Evolutionary conservation across 805 yeast species (phyloP).

Genomic region (Soucietia sequanensis): DNA sequence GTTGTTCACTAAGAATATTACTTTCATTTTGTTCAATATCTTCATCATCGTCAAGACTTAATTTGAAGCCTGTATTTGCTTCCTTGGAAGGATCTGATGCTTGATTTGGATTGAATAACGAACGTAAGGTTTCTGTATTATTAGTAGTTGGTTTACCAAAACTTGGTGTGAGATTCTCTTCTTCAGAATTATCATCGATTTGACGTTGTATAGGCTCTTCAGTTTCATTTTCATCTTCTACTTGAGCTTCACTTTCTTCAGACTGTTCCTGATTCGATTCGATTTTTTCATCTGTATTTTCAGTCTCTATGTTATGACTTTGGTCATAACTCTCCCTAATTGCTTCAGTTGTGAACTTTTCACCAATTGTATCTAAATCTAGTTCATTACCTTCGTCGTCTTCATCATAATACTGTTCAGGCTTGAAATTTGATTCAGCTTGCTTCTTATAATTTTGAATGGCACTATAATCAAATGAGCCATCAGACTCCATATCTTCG

Average conservation of each 20-base stretch:
- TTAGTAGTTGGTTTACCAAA: background rate
- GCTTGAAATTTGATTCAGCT: constrained; percentile 21
- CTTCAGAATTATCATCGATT: too few relatives aligned
- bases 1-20: constrained; percentile 9
- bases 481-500: constrained; percentile 18
- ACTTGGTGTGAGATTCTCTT: constrained; percentile 44
- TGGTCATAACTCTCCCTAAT: constrained; percentile 22
- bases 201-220: constrained; percentile 6
- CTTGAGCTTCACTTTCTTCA: constrained; percentile 4
- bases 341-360: constrained; percentile 27
- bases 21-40: constrained; percentile 5
- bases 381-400: constrained; percentile 42
- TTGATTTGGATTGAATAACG: constrained; percentile 49
- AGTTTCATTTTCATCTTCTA: constrained; percentile 6
- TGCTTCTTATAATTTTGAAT: constrained; percentile 22
- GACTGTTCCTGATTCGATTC: too few relatives aligned
- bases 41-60: constrained; percentile 31
- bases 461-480: constrained; percentile 10
- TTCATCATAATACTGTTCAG: constrained; percentile 36
- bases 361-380: constrained; percentile 28
- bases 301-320: constrained; percentile 18
- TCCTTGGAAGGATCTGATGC: constrained; percentile 6
- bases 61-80: constrained; percentile 39
- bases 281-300: constrained; percentile 2
- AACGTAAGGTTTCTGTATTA: constrained; percentile 60